Conservation (phyloP, 768 basidiomycete species). For the Omphalotus guepiniiformis region DNA sequence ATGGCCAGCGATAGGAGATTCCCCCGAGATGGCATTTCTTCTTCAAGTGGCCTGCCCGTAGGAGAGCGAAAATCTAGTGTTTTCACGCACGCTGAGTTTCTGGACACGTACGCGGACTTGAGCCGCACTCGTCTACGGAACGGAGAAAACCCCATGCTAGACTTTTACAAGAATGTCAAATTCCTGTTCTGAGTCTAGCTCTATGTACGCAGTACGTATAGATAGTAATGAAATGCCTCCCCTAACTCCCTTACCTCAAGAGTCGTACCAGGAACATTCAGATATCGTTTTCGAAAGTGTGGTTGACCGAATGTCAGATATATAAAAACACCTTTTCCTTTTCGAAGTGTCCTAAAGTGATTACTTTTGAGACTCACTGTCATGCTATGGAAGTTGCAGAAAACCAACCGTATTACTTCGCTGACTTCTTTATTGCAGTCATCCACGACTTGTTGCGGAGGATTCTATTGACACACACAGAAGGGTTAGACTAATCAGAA, state of each 20-base stretch:
- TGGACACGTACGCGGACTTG: slow-evolving; percentile 80
- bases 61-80: slow-evolving; percentile 81
- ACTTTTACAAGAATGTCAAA: slow-evolving; percentile 92
- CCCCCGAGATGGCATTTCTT: slow-evolving; percentile 67
- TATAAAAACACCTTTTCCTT: slow-evolving; percentile 55
- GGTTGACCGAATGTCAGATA: slow-evolving; percentile 90
- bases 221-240: slow-evolving; percentile 80
- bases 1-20: slow-evolving; percentile 51
- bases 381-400: slow-evolving; percentile 62
- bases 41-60: slow-evolving; percentile 72
- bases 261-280: slow-evolving; percentile 50
- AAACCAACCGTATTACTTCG: slow-evolving; percentile 62
- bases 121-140: slow-evolving; percentile 64
- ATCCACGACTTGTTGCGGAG: slow-evolving; percentile 62
- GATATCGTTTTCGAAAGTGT: slow-evolving; percentile 73
- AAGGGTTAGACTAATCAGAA: neutral
- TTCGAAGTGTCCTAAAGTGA: slow-evolving; percentile 56
- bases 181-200: slow-evolving; percentile 63
- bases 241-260: slow-evolving; percentile 70
- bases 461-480: slow-evolving; percentile 45
- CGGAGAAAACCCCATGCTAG: slow-evolving; percentile 86
- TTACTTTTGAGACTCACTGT: slow-evolving; percentile 19
- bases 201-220: slow-evolving; percentile 59
- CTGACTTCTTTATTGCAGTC: slow-evolving; percentile 75
- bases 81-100: slow-evolving; percentile 84